phyloP scores from a whole-genome alignment of 352 stramenopile species.

The Aphanomyces cochlioides region DNA sequence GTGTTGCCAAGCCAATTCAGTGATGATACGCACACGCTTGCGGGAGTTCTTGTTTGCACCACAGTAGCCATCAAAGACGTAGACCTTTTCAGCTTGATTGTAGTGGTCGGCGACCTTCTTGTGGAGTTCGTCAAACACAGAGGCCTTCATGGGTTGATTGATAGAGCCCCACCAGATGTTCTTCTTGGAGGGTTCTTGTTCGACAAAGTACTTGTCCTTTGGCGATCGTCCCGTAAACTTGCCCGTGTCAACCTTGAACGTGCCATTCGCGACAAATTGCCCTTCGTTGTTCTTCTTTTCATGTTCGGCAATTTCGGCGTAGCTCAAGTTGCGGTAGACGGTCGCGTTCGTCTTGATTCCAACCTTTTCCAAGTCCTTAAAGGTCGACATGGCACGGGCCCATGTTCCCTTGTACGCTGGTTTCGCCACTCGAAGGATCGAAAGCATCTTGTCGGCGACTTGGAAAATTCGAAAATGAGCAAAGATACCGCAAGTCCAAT shows the following conservation, averaged over 20 bases:
- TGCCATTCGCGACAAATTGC: conserved; percentile 86
- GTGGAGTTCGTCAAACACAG: conserved; percentile 96
- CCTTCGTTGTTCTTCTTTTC: conserved; percentile 93
- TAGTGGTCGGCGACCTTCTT: conserved; percentile 93
- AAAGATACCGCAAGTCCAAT: conserved; percentile 9
- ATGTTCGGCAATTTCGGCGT: conserved; percentile 93
- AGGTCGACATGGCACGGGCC: conserved; percentile 24
- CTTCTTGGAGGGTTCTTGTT: conserved; percentile 86
- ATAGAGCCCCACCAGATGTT: conserved; percentile 97
- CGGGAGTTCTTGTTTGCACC: conserved; percentile 89
- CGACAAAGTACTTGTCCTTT: conserved; percentile 98
- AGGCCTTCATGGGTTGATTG: conserved; percentile 90
- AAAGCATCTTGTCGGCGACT: conserved; percentile 23
- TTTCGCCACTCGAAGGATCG: conserved; percentile 24
- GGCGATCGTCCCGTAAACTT: conserved; percentile 98
- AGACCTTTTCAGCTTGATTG: conserved; percentile 88
- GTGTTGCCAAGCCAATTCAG: conserved; percentile 97
- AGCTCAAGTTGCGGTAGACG: conserved; percentile 95
- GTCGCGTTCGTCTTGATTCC: conserved; percentile 89
- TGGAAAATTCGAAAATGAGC: conserved; percentile 21
- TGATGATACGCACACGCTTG: conserved; percentile 97
- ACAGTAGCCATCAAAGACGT: conserved; percentile 96
- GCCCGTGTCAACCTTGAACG: conserved; percentile 96
- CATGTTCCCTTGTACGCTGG: conserved; percentile 26
- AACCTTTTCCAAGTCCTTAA: conserved; percentile 68